These are phyloP conservation scores for Malbranchea cinnamomea DNA, from an alignment of 2,329 filamentous ascomycete genomes.

Conservation along the genomic window DNA sequence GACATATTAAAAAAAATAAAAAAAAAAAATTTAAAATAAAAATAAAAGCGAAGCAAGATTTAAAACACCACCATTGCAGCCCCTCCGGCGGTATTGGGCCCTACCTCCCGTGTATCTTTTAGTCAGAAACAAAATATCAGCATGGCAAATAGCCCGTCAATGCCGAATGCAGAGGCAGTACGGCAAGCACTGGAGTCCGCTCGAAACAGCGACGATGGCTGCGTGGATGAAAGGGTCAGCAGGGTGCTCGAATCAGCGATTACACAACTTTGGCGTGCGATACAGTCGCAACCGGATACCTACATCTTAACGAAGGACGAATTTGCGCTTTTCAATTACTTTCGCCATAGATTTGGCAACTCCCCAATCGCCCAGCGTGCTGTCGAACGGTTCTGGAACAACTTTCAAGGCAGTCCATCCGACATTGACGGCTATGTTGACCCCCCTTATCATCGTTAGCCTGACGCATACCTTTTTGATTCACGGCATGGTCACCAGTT, in stretches of 20 bases:
- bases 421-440: constrained; percentile 13
- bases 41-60: no score
- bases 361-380: constrained; percentile 35
- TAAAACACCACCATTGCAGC: constrained; percentile 1
- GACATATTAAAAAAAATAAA: no score
- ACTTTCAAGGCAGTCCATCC: constrained; percentile 15
- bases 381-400: constrained; percentile 43
- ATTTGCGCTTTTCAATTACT: constrained; percentile 79
- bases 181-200: constrained; percentile 60
- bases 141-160: constrained; percentile 23
- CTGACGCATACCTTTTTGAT: no score
- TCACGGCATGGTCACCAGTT: no score
- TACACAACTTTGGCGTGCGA: constrained; percentile 49
- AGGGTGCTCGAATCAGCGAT: constrained; percentile 52
- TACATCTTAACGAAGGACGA: constrained; percentile 65
- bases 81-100: neutral
- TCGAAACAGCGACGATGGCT: constrained; percentile 54
- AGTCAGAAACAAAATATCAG: constrained; percentile 6
- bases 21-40: no score
- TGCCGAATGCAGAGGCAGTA: constrained; percentile 32
- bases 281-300: constrained; percentile 46
- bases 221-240: constrained; percentile 46
- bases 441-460: no score
- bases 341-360: constrained; percentile 50
- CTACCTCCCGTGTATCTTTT: neutral